Evolutionary conservation across 495 filamentous ascomycete genomes (phyloP), one percentile per base, ranked within the genome.

Genomic region (Penicillium egyptiacum): DNA sequence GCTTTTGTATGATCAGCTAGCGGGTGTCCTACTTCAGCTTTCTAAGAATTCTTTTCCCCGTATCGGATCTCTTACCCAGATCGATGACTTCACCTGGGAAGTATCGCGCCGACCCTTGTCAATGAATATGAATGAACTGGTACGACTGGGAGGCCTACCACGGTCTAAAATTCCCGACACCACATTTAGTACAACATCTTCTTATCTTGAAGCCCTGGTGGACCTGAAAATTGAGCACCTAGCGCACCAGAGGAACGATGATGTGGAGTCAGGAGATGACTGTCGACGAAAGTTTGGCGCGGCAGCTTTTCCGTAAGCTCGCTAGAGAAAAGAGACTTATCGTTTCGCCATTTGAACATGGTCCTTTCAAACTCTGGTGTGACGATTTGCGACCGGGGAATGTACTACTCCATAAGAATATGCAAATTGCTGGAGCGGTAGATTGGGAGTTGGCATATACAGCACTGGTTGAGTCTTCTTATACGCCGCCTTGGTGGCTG

Each of bases 261-360:
- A 7, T 14, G 23, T 74, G n/a, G 45, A 59, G 20, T 62, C 68
- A 1, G 70, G 63, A 35, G 72, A 77, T 20, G 76, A 78, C 53
- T 72, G 65, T 45, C 63, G 71, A 28, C 69, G 70, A 28, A 77
- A 73, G 39, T 76, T 75, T 37, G 67, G 75, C 2, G 71, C 76
- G 76, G 35, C 66, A 66, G n/a, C 54, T 76, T 2, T 74, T 74
- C 51, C 65, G 66, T 20, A 65, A 58, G 31, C 55, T 75, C 14
- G 67, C 25, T 1, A 26, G 25, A 26, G 25, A 26, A 8, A 26
- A 26, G 25, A 5, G 25, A 26, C 25, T 26, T 26, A 8, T 8
- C 6, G 25, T 7, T 26, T 26, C 25, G 4, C 47, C 23, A 11
- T 19, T 35, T 16, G 57, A 66, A 5, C 44, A 49, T 4, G 67